Evolutionary conservation across 1,284 basidiomycete species (phyloP), one percentile per base, ranked within the genome.

Genomic region (Tilletia walkeri): DNA sequence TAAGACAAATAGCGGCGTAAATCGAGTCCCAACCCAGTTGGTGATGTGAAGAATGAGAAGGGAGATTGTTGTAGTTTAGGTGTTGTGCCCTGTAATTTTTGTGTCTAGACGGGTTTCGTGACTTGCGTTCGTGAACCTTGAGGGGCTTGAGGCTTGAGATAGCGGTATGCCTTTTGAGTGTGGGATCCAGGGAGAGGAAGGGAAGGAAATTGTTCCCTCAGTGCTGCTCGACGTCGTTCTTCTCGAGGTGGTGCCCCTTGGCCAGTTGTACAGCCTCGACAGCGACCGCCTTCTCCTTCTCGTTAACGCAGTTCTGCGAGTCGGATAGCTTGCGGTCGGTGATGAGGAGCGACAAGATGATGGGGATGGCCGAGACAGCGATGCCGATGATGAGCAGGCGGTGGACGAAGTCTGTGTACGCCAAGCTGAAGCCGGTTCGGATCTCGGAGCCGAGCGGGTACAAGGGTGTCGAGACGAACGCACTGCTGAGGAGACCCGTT

Each of bases 281-380:
- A 14, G 56, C 56, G 56, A 61, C 76, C n/a, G 76, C 77, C 39
- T 79, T 70, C 69, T 83, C 80, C 50, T 53, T 53, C 67, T 78
- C 73, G 70, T 75, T 78, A 67, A 83, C 77, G 65, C 79, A 80
- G 67, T 82, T 83, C 71, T 83, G 80, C 68, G 73, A 74, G 68
- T 78, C 70, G 65, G 73, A 71, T 45, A 83, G 75, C 70, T 76
- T 76, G 68, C 73, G 74, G 70, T 82, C 73, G 54, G 68, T 78
- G 63, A 82, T 38, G 34, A 82, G 63, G 14, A 77, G 48, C 41
- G 75, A 61, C 24, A 75, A 59, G 49, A 82, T 45, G 66, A 83
- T 73, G 36, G 79, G 77, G 9, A 80, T 73, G 18, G 72, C 79
- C 2, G 73, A 70, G 49, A 82, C 70, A 12, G 70, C 76, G 65